A percentile compares a stretch with the other conserved stretches of the same genome.
Conservation (phyloP, 352 stramenopile species). For the Pythium diclinum region DNA sequence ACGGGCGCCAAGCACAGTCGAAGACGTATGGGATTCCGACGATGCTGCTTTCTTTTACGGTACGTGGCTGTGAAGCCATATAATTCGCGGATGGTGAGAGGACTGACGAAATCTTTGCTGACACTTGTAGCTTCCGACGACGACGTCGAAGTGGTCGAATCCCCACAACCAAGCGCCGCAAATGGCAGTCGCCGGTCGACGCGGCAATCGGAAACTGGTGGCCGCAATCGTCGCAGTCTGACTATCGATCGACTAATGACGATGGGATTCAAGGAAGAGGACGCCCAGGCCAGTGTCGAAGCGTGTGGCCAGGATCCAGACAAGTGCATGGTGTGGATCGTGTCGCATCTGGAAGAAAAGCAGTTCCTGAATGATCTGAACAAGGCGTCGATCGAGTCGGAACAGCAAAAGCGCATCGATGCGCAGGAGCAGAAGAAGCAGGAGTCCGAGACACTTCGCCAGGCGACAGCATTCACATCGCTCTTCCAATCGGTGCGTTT, state of each 20-base stretch:
- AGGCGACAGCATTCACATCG: slow-evolving; percentile 53
- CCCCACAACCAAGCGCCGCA: not conserved
- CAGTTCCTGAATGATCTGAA: slow-evolving; percentile 72
- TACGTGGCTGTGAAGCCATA: no score
- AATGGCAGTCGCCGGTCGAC: slow-evolving; percentile 14
- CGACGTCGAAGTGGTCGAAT: slow-evolving; percentile 11
- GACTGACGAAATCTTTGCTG: not conserved
- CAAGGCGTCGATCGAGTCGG: slow-evolving; percentile 71
- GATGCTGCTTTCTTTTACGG: slow-evolving; percentile 11
- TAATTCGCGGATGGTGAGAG: no score
- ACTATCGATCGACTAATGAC: slow-evolving; percentile 51
- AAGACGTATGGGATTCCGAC: slow-evolving; percentile 12
- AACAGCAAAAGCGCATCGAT: slow-evolving; percentile 63
- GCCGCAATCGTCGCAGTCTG: slow-evolving; percentile 45
- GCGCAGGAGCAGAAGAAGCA: slow-evolving; percentile 52
- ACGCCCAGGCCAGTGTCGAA: slow-evolving; percentile 60
- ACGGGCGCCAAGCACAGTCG: not conserved
- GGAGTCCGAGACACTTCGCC: slow-evolving; percentile 49
- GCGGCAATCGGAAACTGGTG: slow-evolving; percentile 19
- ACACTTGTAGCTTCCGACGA: slow-evolving; percentile 9
- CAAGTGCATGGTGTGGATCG: slow-evolving; percentile 80
- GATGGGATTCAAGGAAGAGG: slow-evolving; percentile 64
- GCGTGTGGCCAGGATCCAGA: slow-evolving; percentile 57
- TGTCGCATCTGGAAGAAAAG: slow-evolving; percentile 67
- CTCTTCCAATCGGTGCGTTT: slow-evolving; percentile 60